Conservation (phyloP, 495 filamentous ascomycete genomes). For the Staphylotrichum longicolle region DNA sequence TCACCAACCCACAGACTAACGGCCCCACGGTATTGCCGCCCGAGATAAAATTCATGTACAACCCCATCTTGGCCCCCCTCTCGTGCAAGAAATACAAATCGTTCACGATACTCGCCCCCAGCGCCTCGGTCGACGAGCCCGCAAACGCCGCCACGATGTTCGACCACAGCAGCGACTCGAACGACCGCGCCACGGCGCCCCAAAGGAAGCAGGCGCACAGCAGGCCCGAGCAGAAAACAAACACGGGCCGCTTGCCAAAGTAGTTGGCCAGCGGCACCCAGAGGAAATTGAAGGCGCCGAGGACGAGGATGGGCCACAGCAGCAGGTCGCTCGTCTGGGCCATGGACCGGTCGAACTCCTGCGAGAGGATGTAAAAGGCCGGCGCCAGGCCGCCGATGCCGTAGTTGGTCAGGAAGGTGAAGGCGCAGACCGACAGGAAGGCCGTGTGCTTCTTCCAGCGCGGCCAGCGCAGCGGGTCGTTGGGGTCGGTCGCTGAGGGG, state of each 20-base stretch:
- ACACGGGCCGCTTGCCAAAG: conserved; percentile 55
- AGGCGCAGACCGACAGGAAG: conserved; percentile 34
- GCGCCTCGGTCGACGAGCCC: conserved; percentile 36
- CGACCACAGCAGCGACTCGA: conserved; percentile 35
- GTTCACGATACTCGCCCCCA: conserved; percentile 41
- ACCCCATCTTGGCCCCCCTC: conserved; percentile 41
- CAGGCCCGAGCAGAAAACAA: conserved; percentile 41
- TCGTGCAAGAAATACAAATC: conserved; percentile 47
- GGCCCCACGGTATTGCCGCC: conserved; percentile 42
- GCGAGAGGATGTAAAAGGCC: conserved; percentile 33
- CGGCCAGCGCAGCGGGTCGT: conserved; percentile 40
- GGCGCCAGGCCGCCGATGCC: conserved; percentile 35
- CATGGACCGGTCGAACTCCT: conserved; percentile 32
- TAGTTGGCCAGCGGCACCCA: conserved; percentile 58
- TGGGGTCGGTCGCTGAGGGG: conserved; percentile 35
- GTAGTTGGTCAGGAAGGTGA: conserved; percentile 46
- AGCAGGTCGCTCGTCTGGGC: conserved; percentile 31
- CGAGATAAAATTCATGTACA: conserved; percentile 43
- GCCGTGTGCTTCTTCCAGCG: conserved; percentile 35
- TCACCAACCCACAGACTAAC: conserved; percentile 42
- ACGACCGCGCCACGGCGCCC: conserved; percentile 33
- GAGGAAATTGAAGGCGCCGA: conserved; percentile 48
- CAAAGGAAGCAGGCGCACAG: conserved; percentile 36
- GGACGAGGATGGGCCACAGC: conserved; percentile 37
- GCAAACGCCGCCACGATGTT: conserved; percentile 42